These are phyloP conservation scores for Ambrosia trifida DNA, from an alignment of 129 eudicot species.

Conservation along the genomic window DNA sequence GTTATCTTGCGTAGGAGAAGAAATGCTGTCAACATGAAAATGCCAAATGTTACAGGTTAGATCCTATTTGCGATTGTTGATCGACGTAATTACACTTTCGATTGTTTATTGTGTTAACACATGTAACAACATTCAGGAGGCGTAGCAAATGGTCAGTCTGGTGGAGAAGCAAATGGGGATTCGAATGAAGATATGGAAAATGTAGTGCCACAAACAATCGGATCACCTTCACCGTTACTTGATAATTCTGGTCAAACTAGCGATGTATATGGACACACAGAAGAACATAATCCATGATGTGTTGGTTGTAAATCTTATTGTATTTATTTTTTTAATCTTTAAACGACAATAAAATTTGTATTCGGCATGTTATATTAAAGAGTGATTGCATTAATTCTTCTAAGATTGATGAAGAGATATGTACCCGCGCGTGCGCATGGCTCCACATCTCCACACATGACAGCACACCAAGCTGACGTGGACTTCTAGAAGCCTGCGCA, in stretches of 20 bases:
- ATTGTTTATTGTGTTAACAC: neutral
- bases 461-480: too few relatives aligned
- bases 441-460: too few relatives aligned
- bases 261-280: slow-evolving; percentile 16
- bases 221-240: slow-evolving; percentile 38
- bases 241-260: slow-evolving; percentile 20
- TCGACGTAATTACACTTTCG: neutral
- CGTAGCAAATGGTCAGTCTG: slow-evolving; percentile 17
- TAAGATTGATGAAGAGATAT: neutral
- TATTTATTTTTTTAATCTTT: slow-evolving; percentile 8
- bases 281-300: neutral
- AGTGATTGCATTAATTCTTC: neutral
- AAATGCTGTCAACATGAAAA: slow-evolving; percentile 19
- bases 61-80: neutral
- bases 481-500: too few relatives aligned
- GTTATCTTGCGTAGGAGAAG: slow-evolving; percentile 33
- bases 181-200: slow-evolving; percentile 14
- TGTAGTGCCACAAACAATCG: slow-evolving; percentile 20
- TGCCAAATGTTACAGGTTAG: slow-evolving; percentile 36
- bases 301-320: slow-evolving; percentile 8
- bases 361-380: neutral
- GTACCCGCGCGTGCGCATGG: too few relatives aligned
- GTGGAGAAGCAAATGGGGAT: slow-evolving; percentile 17
- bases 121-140: neutral
- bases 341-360: neutral